Percentiles rank a stretch among this genome's conserved stretches.
phyloP scores from a whole-genome alignment of 2,329 filamentous ascomycete species.

The Colletotrichum sp. region DNA sequence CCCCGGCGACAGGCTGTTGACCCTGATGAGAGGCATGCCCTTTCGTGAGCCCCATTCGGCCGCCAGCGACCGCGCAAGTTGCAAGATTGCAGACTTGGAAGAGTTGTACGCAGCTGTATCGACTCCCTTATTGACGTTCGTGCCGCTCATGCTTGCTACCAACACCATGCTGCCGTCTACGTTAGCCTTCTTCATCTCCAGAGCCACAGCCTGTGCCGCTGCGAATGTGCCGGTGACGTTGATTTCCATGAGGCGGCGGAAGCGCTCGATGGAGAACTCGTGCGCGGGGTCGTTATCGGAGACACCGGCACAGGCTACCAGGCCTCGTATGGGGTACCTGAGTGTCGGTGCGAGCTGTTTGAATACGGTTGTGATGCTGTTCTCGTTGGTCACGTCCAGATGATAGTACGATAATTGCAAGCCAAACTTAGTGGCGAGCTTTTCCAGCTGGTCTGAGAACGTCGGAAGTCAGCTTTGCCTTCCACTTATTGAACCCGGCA shows the following conservation, averaged over 20 bases:
- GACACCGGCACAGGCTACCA: slow-evolving; percentile 37
- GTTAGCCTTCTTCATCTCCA: slow-evolving; percentile 44
- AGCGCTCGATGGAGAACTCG: slow-evolving; percentile 28
- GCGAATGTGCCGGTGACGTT: slow-evolving; percentile 56
- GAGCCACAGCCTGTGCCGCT: slow-evolving; percentile 49
- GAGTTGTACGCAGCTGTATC: slow-evolving; percentile 55
- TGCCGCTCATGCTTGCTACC: slow-evolving; percentile 55
- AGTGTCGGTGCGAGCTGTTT: slow-evolving; percentile 21
- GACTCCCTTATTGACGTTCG: slow-evolving; percentile 31
- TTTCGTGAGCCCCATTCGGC: slow-evolving; percentile 55
- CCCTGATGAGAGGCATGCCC: slow-evolving; percentile 48
- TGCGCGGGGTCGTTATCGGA: slow-evolving; percentile 29
- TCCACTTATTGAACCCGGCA: background rate
- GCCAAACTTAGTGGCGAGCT: slow-evolving; percentile 8
- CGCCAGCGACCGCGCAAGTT: slow-evolving; percentile 54
- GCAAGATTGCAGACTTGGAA: slow-evolving; percentile 59
- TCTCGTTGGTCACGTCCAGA: slow-evolving; percentile 27
- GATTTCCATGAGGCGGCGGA: slow-evolving; percentile 35
- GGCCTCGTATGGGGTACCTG: slow-evolving; percentile 31
- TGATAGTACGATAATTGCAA: slow-evolving; percentile 24
- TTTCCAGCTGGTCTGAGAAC: background rate
- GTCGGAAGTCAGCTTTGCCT: background rate
- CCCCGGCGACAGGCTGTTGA: slow-evolving; percentile 58
- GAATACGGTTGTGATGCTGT: slow-evolving; percentile 22
- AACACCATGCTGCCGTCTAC: slow-evolving; percentile 51